These are phyloP conservation scores for Bondarzewia mesenterica DNA, from an alignment of 1,284 basidiomycete genomes.

Conservation along the genomic window DNA sequence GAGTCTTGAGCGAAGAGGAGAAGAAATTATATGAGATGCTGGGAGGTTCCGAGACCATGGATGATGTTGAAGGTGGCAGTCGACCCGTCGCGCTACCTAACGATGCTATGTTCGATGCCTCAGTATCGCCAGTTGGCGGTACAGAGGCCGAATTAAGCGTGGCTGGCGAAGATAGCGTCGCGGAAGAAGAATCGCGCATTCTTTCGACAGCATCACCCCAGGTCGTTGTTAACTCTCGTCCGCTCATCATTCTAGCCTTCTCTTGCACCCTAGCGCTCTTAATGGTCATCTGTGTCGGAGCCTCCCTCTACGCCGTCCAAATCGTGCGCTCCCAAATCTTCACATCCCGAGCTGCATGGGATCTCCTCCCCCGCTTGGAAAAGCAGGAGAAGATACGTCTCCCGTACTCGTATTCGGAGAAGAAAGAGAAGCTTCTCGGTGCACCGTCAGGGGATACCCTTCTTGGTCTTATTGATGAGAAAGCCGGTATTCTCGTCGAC, in stretches of 20 bases:
- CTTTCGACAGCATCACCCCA: not conserved
- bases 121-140: not conserved
- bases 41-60: slow-evolving; percentile 15
- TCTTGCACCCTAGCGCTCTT: slow-evolving; percentile 30
- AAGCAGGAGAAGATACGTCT: slow-evolving; percentile 11
- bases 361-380: slow-evolving; percentile 26
- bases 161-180: not conserved
- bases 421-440: not conserved
- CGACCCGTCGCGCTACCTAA: slow-evolving; percentile 2
- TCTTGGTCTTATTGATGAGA: not conserved
- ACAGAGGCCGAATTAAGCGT: slow-evolving; percentile 1
- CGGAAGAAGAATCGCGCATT: too few species aligned
- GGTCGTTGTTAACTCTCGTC: slow-evolving; percentile 6
- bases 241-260: slow-evolving; percentile 26
- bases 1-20: slow-evolving; percentile 23
- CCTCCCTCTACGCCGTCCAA: slow-evolving; percentile 20
- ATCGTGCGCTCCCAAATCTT: slow-evolving; percentile 22
- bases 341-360: slow-evolving; percentile 23
- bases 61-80: slow-evolving; percentile 23
- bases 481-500: slow-evolving; percentile 8
- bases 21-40: slow-evolving; percentile 25
- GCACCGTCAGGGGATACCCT: not conserved
- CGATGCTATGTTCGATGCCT: slow-evolving; percentile 2
- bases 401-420: not conserved
- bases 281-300: slow-evolving; percentile 26